Conservation (phyloP, 2,329 filamentous ascomycete species). For the Fusarium sacchari region DNA sequence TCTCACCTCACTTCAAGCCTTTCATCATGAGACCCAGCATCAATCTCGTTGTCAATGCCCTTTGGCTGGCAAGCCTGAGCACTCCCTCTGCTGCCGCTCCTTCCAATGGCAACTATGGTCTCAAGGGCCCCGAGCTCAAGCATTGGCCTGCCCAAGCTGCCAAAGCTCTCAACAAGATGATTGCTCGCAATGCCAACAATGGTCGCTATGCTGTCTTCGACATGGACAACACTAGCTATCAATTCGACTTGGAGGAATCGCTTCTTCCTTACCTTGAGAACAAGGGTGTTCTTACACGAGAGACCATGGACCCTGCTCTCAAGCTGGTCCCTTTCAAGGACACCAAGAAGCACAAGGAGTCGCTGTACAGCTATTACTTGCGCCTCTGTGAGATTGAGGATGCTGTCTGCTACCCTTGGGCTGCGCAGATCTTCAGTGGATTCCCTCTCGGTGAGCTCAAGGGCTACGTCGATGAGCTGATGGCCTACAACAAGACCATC, state of each 20-base stretch:
- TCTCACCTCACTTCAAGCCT: not conserved
- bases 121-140: constrained; percentile 37
- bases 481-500: constrained; percentile 53
- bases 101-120: constrained; percentile 1
- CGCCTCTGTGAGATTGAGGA: constrained; percentile 56
- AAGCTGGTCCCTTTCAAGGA: constrained; percentile 56
- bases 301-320: constrained; percentile 53
- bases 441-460: constrained; percentile 57
- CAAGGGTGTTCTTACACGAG: constrained; percentile 53
- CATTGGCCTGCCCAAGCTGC: constrained; percentile 53
- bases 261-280: constrained; percentile 56
- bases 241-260: constrained; percentile 56
- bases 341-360: constrained; percentile 50
- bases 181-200: constrained; percentile 50
- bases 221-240: constrained; percentile 59
- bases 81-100: constrained; percentile 22
- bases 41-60: constrained; percentile 15
- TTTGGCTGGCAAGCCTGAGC: constrained; percentile 27
- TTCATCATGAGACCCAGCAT: constrained; percentile 26
- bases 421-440: constrained; percentile 54
- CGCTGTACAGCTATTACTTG: constrained; percentile 57
- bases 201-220: constrained; percentile 54
- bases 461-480: constrained; percentile 58
- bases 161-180: constrained; percentile 50
- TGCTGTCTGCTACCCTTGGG: constrained; percentile 56